Evolutionary conservation across 73 alveolate genomes (phyloP).

Genomic region (Paramecium caudatum): DNA sequence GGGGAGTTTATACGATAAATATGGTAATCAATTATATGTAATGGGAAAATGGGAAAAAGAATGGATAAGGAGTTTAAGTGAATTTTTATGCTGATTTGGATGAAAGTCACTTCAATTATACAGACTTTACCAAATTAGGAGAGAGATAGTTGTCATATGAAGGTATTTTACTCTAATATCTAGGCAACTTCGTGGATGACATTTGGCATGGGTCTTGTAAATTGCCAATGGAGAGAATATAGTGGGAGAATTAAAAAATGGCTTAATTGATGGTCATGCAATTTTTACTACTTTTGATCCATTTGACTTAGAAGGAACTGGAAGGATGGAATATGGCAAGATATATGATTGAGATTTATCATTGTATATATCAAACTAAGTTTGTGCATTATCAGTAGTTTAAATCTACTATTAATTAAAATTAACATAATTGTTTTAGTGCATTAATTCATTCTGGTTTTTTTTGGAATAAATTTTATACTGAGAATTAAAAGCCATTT

Average conservation of each 20-base stretch:
- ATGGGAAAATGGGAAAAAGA: constrained; percentile 30
- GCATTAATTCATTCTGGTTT: too few relatives aligned
- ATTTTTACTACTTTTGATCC: background rate
- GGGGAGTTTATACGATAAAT: background rate
- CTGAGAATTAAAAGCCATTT: too few relatives aligned
- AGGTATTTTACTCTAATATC: background rate
- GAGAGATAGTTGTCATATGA: constrained; percentile 38
- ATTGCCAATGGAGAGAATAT: constrained; percentile 28
- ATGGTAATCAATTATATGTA: constrained; percentile 11
- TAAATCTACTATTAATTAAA: too few relatives aligned
- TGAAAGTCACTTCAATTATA: background rate
- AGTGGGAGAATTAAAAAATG: constrained; percentile 57
- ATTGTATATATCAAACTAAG: too few relatives aligned
- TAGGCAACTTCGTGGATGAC: constrained; percentile 40
- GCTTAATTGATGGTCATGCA: constrained; percentile 59
- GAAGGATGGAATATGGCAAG: constrained; percentile 45
- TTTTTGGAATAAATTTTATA: too few relatives aligned
- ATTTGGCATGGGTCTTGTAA: constrained; percentile 18
- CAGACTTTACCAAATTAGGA: constrained; percentile 24
- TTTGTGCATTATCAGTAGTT: too few relatives aligned
- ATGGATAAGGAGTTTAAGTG: constrained; percentile 34
- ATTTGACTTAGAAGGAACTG: background rate
- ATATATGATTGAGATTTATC: background rate
- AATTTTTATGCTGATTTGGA: constrained; percentile 6
- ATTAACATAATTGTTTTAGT: too few relatives aligned